phyloP scores from a whole-genome alignment of 768 basidiomycete species.

The Boletus rex-veris region DNA sequence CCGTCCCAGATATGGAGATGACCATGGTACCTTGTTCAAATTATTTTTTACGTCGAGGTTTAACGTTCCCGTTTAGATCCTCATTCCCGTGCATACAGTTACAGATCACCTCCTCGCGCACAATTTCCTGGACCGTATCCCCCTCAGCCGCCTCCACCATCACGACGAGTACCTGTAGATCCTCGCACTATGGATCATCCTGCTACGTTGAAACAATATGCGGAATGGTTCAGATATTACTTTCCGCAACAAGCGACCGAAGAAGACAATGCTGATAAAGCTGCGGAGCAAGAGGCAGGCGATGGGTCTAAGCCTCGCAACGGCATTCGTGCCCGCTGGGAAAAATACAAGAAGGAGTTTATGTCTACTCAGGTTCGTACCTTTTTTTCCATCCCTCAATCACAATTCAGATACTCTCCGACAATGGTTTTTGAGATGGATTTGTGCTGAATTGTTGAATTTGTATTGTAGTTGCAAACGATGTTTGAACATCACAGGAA shows the following conservation, averaged over 20 bases:
- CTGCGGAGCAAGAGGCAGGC: slow-evolving; percentile 77
- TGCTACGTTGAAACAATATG: slow-evolving; percentile 77
- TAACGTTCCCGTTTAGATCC: slow-evolving; percentile 43
- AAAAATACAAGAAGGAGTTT: slow-evolving; percentile 93
- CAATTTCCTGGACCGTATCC: slow-evolving; percentile 42
- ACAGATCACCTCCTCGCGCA: slow-evolving; percentile 63
- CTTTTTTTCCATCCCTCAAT: slow-evolving; percentile 13
- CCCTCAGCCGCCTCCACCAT: slow-evolving; percentile 40
- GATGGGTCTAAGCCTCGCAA: slow-evolving; percentile 81
- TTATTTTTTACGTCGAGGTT: not conserved
- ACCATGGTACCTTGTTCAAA: slow-evolving; percentile 58
- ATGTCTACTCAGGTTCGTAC: slow-evolving; percentile 77
- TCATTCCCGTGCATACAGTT: slow-evolving; percentile 61
- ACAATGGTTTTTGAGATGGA: slow-evolving; percentile 3
- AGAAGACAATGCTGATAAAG: slow-evolving; percentile 82
- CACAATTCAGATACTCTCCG: slow-evolving; percentile 13
- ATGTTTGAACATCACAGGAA: slow-evolving; percentile 95
- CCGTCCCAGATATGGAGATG: slow-evolving; percentile 76
- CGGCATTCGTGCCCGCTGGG: slow-evolving; percentile 81
- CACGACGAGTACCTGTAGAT: slow-evolving; percentile 66
- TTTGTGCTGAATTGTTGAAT: slow-evolving; percentile 27
- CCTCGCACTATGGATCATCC: slow-evolving; percentile 82
- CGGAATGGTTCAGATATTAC: slow-evolving; percentile 82
- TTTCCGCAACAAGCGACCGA: slow-evolving; percentile 74
- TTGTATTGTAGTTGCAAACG: slow-evolving; percentile 78